These are phyloP conservation scores for Scheffersomyces parashehatae DNA, from an alignment of 1,139 yeast genomes.

Conservation along the genomic window DNA sequence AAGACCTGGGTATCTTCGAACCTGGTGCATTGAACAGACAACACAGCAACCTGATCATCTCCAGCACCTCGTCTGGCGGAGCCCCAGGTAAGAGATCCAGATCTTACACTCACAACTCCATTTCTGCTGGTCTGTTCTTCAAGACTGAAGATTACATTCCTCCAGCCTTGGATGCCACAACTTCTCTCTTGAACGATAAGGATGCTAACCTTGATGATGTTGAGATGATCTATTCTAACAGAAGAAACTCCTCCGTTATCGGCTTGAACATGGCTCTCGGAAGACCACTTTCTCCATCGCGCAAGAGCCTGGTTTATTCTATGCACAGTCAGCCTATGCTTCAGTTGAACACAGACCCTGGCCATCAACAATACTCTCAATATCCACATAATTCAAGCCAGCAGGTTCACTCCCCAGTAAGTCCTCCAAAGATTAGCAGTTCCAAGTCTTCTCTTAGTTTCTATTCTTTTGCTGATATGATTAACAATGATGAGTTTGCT, in stretches of 20 bases:
- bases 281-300: conserved; percentile 38
- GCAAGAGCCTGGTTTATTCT: conserved; percentile 42
- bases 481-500: conserved; percentile 59
- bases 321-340: conserved; percentile 19
- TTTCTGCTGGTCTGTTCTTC: conserved; percentile 26
- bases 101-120: conserved; percentile 29
- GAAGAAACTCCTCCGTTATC: conserved; percentile 62
- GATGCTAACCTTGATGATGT: conserved; percentile 62
- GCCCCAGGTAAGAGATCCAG: conserved; percentile 21
- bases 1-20: conserved; percentile 32
- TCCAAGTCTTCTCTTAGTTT: conserved; percentile 61
- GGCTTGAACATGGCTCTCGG: conserved; percentile 66
- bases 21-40: conserved; percentile 12
- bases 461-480: conserved; percentile 79
- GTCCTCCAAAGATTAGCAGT: conserved; percentile 41
- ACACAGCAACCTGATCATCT: neutral
- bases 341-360: neutral
- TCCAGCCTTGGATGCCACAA: conserved; percentile 80
- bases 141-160: conserved; percentile 68
- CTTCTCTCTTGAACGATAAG: conserved; percentile 59
- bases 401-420: conserved; percentile 24
- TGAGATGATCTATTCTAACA: conserved; percentile 63
- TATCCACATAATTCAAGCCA: conserved; percentile 13
- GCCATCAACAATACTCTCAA: neutral
- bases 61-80: conserved; percentile 7